Evolutionary conservation across 75 land plant genomes (phyloP).

Genomic region (Pseudotsuga menziesii): DNA sequence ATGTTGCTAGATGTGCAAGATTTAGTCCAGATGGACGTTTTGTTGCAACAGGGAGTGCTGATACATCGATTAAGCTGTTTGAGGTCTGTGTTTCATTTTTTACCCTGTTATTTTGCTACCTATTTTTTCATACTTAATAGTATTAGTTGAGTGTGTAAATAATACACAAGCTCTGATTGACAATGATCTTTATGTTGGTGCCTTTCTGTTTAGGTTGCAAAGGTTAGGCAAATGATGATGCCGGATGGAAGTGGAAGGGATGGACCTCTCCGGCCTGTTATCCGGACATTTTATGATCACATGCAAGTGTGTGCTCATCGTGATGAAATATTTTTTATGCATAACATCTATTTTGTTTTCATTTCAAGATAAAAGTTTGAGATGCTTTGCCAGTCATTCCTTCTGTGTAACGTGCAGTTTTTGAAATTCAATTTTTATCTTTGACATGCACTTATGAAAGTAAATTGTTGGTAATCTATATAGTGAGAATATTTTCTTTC

Average conservation of each 20-base stretch:
- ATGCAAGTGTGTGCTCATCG: conserved; percentile 45
- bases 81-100: conserved; percentile 48
- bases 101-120: neutral
- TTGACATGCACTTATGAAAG: too few relatives aligned
- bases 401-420: too few relatives aligned
- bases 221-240: conserved; percentile 89
- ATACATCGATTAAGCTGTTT: conserved; percentile 89
- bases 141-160: neutral
- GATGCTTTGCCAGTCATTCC: too few relatives aligned
- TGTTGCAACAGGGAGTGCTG: conserved; percentile 92
- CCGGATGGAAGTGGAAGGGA: conserved; percentile 60
- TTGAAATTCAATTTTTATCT: too few relatives aligned
- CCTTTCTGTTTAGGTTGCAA: conserved; percentile 44
- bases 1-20: conserved; percentile 89
- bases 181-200: neutral
- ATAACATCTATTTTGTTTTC: too few relatives aligned
- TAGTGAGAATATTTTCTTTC: too few relatives aligned
- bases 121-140: neutral
- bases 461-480: too few relatives aligned
- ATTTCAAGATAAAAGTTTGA: too few relatives aligned
- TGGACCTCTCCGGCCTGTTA: conserved; percentile 79
- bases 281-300: conserved; percentile 94
- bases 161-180: neutral
- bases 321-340: neutral
- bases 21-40: conserved; percentile 92